phyloP scores from a whole-genome alignment of 1,139 yeast genomes.

The Protomyces arabidopsidicola region DNA sequence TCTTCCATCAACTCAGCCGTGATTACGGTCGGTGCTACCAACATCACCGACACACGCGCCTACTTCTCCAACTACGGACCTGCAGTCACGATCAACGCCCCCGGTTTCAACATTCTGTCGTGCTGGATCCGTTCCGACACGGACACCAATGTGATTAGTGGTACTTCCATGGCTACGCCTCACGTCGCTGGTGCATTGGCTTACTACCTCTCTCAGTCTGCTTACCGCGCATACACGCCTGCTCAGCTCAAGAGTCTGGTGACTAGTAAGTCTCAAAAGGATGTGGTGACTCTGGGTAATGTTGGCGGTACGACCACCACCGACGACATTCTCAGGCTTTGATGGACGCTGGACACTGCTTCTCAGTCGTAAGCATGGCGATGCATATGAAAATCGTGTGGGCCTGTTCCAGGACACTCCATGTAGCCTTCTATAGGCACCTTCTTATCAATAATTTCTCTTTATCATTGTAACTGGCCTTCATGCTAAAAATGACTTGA shows the following conservation, averaged over 20 bases:
- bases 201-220: not conserved
- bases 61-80: slow-evolving; percentile 77
- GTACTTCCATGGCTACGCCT: slow-evolving; percentile 92
- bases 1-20: slow-evolving; percentile 42
- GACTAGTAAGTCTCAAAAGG: not conserved
- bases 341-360: not conserved
- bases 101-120: slow-evolving; percentile 73
- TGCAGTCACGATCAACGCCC: slow-evolving; percentile 82
- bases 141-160: slow-evolving; percentile 72
- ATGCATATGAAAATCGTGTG: not conserved
- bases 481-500: no score
- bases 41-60: slow-evolving; percentile 69
- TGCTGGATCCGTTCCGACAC: slow-evolving; percentile 69
- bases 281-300: not conserved
- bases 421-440: no score
- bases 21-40: slow-evolving; percentile 84
- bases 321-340: not conserved
- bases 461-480: no score
- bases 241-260: not conserved
- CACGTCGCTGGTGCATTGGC: slow-evolving; percentile 65
- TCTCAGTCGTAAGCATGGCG: not conserved
- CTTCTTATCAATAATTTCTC: no score
- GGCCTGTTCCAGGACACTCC: no score
- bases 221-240: slow-evolving; percentile 49
- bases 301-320: not conserved